Conservation (phyloP, 2,329 filamentous ascomycete species). For the Sordariomycetes sp. region DNA sequence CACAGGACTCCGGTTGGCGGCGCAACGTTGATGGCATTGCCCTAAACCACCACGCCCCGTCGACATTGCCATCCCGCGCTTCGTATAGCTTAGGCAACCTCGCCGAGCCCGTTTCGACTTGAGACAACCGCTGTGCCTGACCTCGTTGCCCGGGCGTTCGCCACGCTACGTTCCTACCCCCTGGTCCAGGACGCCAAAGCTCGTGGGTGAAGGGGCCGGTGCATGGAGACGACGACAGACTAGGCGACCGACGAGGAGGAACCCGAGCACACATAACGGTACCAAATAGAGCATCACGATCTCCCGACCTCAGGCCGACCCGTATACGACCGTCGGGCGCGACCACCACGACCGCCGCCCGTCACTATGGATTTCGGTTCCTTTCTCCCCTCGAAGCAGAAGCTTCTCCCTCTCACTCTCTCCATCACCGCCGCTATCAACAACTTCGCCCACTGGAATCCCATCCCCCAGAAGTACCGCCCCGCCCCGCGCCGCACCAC, state of each 20-base stretch:
- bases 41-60: background rate
- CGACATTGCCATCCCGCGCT: background rate
- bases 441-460: conserved; percentile 28
- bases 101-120: background rate
- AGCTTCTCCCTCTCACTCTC: conserved; percentile 25
- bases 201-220: background rate
- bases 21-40: background rate
- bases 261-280: background rate
- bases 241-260: background rate
- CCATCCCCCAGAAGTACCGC: conserved; percentile 27
- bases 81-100: background rate
- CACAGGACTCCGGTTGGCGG: background rate
- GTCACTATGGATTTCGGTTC: conserved; percentile 26
- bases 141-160: too few relatives aligned
- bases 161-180: too few relatives aligned
- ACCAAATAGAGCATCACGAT: background rate
- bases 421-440: conserved; percentile 27
- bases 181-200: too few relatives aligned
- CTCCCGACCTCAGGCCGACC: background rate
- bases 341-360: background rate
- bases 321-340: background rate
- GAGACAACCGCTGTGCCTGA: background rate
- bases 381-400: conserved; percentile 26
- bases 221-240: background rate
- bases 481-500: conserved; percentile 11